Percentiles rank a stretch among this genome's conserved stretches.
These are phyloP conservation scores for Beauveria scarabaeidicola DNA, from an alignment of 2,329 filamentous ascomycete species.

Conservation along the genomic window DNA sequence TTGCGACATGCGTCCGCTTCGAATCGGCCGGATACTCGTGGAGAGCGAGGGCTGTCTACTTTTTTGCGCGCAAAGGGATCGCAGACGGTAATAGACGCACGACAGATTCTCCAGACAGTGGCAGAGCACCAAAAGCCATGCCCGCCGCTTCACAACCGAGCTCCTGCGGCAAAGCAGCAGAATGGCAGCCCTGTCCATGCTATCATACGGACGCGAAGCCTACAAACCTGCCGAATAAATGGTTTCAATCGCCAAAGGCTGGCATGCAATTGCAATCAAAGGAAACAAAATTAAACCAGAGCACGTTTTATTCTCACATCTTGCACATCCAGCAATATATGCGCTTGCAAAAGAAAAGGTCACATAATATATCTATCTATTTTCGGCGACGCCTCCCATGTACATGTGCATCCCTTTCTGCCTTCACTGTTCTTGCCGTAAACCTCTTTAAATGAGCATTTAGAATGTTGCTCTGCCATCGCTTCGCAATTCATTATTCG, in stretches of 20 bases:
- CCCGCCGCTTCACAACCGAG: neutral
- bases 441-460: neutral
- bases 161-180: neutral
- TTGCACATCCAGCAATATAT: neutral
- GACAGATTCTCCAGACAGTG: neutral
- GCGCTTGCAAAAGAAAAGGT: no score
- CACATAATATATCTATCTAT: neutral
- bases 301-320: neutral
- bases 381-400: neutral
- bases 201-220: neutral
- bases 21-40: neutral
- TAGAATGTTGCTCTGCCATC: neutral
- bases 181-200: neutral
- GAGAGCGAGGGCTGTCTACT: neutral
- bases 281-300: neutral
- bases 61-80: no score
- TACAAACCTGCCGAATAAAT: neutral
- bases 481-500: constrained; percentile 1
- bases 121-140: neutral
- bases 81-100: no score
- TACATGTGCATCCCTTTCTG: neutral
- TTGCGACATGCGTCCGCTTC: neutral
- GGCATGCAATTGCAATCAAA: neutral
- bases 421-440: neutral
- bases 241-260: neutral